Evolutionary conservation across 1,284 basidiomycete species (phyloP).

Genomic region (Tremellales sp.): DNA sequence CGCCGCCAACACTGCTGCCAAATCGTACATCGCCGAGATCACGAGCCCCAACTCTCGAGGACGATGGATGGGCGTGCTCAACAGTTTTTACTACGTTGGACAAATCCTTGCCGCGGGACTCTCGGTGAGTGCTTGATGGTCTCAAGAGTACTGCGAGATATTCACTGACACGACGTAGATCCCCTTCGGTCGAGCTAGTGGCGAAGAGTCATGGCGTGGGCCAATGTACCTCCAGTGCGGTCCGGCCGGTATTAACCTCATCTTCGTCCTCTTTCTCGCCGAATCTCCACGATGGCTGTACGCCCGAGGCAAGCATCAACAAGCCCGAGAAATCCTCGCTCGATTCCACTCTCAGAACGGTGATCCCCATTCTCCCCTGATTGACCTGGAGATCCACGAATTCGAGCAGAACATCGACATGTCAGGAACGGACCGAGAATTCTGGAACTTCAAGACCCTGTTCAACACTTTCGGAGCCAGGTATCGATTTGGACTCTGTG

Average conservation of each 20-base stretch:
- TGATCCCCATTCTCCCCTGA: conserved; percentile 54
- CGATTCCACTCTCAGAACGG: conserved; percentile 53
- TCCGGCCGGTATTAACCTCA: conserved; percentile 52
- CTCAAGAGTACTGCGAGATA: too few relatives aligned
- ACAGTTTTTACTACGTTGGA: conserved; percentile 55
- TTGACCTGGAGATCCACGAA: conserved; percentile 56
- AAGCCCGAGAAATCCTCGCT: conserved; percentile 21
- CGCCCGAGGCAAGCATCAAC: conserved; percentile 13
- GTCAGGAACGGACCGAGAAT: conserved; percentile 37
- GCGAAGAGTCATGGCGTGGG: conserved; percentile 54
- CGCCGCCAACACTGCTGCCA: conserved; percentile 3
- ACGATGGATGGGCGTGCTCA: conserved; percentile 53
- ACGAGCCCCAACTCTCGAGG: conserved; percentile 49
- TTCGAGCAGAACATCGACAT: conserved; percentile 49
- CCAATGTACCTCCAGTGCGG: conserved; percentile 54
- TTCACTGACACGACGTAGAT: too few relatives aligned
- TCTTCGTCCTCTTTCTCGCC: conserved; percentile 47
- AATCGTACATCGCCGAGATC: conserved; percentile 54
- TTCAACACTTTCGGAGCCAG: conserved; percentile 52
- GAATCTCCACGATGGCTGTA: conserved; percentile 52
- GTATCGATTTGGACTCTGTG: conserved; percentile 55
- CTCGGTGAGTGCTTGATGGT: conserved; percentile 44
- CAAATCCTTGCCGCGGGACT: conserved; percentile 56
- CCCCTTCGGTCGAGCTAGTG: conserved; percentile 53
- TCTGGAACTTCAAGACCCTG: conserved; percentile 58